Conservation (phyloP, 352 stramenopile species). For the Peronospora farinosa region DNA sequence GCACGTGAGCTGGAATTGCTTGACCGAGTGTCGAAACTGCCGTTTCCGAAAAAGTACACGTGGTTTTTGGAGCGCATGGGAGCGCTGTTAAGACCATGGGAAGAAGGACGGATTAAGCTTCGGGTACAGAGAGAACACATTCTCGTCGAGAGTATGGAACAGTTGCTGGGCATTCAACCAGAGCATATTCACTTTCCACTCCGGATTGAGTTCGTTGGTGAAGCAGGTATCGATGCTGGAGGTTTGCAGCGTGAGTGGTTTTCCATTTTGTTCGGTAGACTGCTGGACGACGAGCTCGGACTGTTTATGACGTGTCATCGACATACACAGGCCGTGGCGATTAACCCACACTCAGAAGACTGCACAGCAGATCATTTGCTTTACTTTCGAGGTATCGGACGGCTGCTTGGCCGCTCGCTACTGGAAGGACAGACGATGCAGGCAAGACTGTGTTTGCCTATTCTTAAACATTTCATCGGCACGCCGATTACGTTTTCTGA, state of each 20-base stretch:
- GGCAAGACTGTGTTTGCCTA: constrained; percentile 56
- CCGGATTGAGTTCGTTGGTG: constrained; percentile 82
- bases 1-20: constrained; percentile 53
- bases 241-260: constrained; percentile 80
- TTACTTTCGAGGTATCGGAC: constrained; percentile 82
- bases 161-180: constrained; percentile 63
- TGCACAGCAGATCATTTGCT: constrained; percentile 71
- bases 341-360: constrained; percentile 73
- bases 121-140: constrained; percentile 67
- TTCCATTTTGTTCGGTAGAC: constrained; percentile 62
- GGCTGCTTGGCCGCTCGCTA: constrained; percentile 59
- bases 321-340: constrained; percentile 60
- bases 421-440: constrained; percentile 75
- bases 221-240: constrained; percentile 70
- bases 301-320: constrained; percentile 74
- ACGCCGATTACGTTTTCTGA: constrained; percentile 78
- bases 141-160: constrained; percentile 76
- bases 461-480: constrained; percentile 79
- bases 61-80: constrained; percentile 81
- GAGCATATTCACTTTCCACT: constrained; percentile 76
- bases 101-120: constrained; percentile 81
- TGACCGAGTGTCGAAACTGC: constrained; percentile 53
- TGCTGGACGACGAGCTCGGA: constrained; percentile 58
- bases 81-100: constrained; percentile 55
- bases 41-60: constrained; percentile 75